phyloP scores from a whole-genome alignment of 2,329 filamentous ascomycete genomes.

The Aspergillus terreus region DNA sequence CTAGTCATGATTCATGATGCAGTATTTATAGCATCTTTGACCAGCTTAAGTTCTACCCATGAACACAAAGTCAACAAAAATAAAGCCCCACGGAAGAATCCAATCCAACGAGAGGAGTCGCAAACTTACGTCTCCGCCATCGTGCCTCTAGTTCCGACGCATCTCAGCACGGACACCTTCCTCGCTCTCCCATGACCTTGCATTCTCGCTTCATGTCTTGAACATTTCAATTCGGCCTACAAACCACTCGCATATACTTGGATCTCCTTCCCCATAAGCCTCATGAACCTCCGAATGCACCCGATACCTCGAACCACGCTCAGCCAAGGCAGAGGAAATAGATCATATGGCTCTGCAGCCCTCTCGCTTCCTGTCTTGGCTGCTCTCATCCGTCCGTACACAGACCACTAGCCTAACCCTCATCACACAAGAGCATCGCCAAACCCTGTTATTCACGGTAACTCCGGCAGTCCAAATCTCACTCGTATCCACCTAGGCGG shows the following conservation, averaged over 20 bases:
- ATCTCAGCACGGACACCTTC: slow-evolving; percentile 14
- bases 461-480: no score
- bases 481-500: slow-evolving; percentile 12
- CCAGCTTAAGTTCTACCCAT: not conserved
- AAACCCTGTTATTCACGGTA: no score
- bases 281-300: slow-evolving; percentile 9
- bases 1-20: not conserved
- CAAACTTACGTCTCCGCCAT: not conserved
- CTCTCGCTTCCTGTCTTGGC: not conserved
- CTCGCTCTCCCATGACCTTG: slow-evolving; percentile 7
- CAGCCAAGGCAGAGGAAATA: slow-evolving; percentile 1
- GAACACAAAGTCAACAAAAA: not conserved
- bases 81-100: not conserved
- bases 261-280: slow-evolving; percentile 9
- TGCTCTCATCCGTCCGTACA: not conserved
- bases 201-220: slow-evolving; percentile 14
- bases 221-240: slow-evolving; percentile 13
- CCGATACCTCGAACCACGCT: slow-evolving; percentile 6
- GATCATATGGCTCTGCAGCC: not conserved
- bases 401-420: no score
- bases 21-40: not conserved
- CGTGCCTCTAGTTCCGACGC: slow-evolving; percentile 11
- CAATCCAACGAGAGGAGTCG: not conserved
- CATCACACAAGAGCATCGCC: no score
- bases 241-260: slow-evolving; percentile 10